Conservation (phyloP, 2,329 filamentous ascomycete genomes). For the Lojkania enalia region DNA sequence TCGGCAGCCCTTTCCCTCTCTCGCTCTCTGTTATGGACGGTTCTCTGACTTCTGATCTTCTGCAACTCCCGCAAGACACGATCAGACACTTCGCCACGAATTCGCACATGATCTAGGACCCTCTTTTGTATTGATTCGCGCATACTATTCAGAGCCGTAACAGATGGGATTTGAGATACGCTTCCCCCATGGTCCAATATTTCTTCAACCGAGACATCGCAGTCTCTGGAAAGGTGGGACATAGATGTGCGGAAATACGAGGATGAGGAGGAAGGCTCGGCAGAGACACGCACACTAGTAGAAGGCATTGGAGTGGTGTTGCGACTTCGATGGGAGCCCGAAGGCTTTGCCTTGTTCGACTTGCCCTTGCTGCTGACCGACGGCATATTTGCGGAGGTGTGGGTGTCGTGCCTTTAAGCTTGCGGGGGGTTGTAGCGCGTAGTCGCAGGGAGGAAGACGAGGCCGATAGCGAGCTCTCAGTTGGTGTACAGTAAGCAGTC, state of each 20-base stretch:
- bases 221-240: slow-evolving; percentile 58
- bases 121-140: slow-evolving; percentile 66
- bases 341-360: slow-evolving; percentile 43
- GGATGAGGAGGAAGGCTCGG: slow-evolving; percentile 45
- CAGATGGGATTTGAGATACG: slow-evolving; percentile 57
- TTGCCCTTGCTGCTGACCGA: slow-evolving; percentile 55
- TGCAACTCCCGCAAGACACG: slow-evolving; percentile 72
- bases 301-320: slow-evolving; percentile 74
- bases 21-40: slow-evolving; percentile 57
- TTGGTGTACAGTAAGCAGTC: too few species aligned
- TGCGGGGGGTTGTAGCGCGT: too few species aligned
- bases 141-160: slow-evolving; percentile 66
- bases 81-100: slow-evolving; percentile 68
- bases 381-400: slow-evolving; percentile 32
- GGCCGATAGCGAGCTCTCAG: too few species aligned
- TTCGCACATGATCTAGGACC: slow-evolving; percentile 48
- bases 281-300: slow-evolving; percentile 52
- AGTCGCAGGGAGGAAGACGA: too few species aligned
- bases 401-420: too few species aligned
- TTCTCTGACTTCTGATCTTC: slow-evolving; percentile 64
- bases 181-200: slow-evolving; percentile 66
- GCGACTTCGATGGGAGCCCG: slow-evolving; percentile 60
- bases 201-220: slow-evolving; percentile 68
- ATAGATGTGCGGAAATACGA: slow-evolving; percentile 66
- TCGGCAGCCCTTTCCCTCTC: slow-evolving; percentile 55